Base-by-base conservation (phyloP, 2,329 filamentous ascomycete genomes). In the Hypoxylon sp. region DNA sequence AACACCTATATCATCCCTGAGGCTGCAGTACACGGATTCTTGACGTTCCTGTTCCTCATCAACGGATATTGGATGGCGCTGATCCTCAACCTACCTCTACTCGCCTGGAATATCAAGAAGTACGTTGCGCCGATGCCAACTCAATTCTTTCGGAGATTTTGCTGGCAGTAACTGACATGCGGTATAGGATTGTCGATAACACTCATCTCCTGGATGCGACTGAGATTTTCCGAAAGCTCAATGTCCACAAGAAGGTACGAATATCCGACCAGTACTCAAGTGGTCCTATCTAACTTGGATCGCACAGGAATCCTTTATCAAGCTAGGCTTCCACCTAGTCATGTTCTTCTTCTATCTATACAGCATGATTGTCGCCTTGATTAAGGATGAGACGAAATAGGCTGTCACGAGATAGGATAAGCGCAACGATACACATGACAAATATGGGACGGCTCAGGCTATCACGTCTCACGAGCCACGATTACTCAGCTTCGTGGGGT, bases 331-430 rank as follows among this genome's bases (percentile, higher is more conserved):
- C 87, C 96, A 99, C 82, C 86, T 99, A 67, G 82, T 99, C 84
- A 98, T 99, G 94, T 99, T 99, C 89, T 99, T 99, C 90, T 99
- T 98, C 89, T 99, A 99, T 85, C 91, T 99, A 63, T 97, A 97
- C 89, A 97, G 93, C 90, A 97, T 96, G 93, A 96, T 96, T 75
- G 95, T 98, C 72, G 95, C 96, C 73, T 88, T 99, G 70, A 99
- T 99, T 85, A 91, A 92, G 78, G 96, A 98, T 82, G 96, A 99
- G 84, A 89, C 92, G 67, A 89, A 94, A 82, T 97, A 91, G 90
- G 62, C 41, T 28, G 23, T 55, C 25, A 48, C 45, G 49, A 19
- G 57, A 11, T 46, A 50, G 50, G 48, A 63, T 38, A 53, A 51
- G 23, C 46, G 60, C 43, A 36, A 63, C 21, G 28, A 60, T 60